phyloP scores from a whole-genome alignment of 768 basidiomycete species.

The Lentinus brumalis region DNA sequence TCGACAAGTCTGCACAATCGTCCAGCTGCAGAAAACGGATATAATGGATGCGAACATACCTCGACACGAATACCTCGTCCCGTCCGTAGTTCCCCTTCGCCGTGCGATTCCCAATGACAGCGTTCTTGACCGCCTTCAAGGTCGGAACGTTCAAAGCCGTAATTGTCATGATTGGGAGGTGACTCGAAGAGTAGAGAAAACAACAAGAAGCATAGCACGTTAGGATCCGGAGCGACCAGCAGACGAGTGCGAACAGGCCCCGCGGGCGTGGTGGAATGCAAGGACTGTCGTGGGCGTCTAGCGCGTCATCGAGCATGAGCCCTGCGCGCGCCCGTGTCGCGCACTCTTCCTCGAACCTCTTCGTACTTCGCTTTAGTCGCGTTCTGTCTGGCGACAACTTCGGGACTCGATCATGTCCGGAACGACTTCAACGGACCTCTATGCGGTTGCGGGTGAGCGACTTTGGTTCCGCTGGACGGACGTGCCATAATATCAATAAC shows the following conservation, averaged over 20 bases:
- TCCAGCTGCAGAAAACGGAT: not conserved
- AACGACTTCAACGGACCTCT: conserved; percentile 48
- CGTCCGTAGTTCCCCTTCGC: conserved; percentile 62
- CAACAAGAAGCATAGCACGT: not conserved
- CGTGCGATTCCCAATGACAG: conserved; percentile 77
- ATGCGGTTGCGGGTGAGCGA: conserved; percentile 70
- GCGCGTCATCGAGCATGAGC: not conserved
- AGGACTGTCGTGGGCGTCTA: not conserved
- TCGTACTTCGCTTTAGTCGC: not conserved
- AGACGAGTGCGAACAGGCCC: no score
- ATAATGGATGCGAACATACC: conserved; percentile 39
- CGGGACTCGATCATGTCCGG: not conserved
- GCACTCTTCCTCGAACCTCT: not conserved
- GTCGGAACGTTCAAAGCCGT: conserved; percentile 33
- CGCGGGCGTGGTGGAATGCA: no score
- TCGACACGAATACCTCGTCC: conserved; percentile 57
- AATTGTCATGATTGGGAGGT: conserved; percentile 28
- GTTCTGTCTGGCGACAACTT: not conserved
- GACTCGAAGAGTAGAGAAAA: not conserved
- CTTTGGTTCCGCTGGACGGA: not conserved
- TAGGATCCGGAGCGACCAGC: no score
- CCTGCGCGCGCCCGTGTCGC: not conserved
- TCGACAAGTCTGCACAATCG: conserved; percentile 53
- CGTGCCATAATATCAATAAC: not conserved
- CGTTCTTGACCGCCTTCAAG: conserved; percentile 73